These are phyloP conservation scores for Hura crepitans DNA, from an alignment of 441 rosid species.

Conservation along the genomic window DNA sequence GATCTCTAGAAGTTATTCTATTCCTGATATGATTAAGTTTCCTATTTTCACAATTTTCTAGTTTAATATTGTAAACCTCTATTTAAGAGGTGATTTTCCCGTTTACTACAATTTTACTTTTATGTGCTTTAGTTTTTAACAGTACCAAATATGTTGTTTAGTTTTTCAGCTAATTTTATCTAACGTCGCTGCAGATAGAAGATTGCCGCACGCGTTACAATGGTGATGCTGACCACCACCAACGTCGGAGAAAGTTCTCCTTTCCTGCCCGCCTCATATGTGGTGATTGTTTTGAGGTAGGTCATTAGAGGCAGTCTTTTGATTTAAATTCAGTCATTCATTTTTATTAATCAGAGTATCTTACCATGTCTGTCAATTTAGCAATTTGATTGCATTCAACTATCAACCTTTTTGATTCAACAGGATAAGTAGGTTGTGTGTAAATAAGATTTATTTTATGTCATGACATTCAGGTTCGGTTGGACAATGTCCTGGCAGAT, in stretches of 20 bases:
- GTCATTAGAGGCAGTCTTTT: background rate
- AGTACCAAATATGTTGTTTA: background rate
- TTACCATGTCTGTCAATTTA: slow-evolving; percentile 3
- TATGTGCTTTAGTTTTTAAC: background rate
- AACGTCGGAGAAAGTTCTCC: slow-evolving; percentile 80
- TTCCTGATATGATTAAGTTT: no score
- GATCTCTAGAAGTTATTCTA: no score
- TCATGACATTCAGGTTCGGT: slow-evolving; percentile 56
- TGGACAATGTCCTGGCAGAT: slow-evolving; percentile 76
- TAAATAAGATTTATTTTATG: slow-evolving; percentile 7
- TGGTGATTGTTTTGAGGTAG: slow-evolving; percentile 95
- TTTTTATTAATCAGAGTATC: background rate
- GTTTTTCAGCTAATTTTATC: background rate
- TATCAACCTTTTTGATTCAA: slow-evolving; percentile 4
- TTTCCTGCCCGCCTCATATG: slow-evolving; percentile 92
- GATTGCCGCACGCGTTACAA: slow-evolving; percentile 92
- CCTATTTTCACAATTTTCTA: no score
- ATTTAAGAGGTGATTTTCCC: no score
- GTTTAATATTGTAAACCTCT: no score
- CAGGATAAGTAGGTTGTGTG: background rate
- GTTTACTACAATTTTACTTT: background rate
- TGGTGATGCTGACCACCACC: slow-evolving; percentile 93
- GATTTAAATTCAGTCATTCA: slow-evolving; percentile 2
- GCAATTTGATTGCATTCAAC: background rate
- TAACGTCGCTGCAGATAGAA: slow-evolving; percentile 59